Evolutionary conservation across 2,329 filamentous ascomycete species (phyloP).

Genomic region (Pezicula radicicola): DNA sequence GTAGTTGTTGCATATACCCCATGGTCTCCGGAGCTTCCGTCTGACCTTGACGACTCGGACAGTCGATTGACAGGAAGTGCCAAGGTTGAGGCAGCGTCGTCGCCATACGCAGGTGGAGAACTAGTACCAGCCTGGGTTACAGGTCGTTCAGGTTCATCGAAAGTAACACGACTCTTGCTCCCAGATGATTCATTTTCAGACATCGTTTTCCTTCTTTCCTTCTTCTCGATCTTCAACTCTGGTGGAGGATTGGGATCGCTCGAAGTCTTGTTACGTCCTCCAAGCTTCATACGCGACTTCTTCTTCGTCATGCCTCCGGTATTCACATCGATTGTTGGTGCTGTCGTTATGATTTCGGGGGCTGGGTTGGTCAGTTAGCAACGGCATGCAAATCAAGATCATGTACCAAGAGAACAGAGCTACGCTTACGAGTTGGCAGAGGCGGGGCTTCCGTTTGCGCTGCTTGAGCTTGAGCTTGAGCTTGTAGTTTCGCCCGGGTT

Average conservation of each 20-base stretch:
- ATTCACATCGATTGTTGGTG: constrained; percentile 69
- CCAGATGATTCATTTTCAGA: constrained; percentile 28
- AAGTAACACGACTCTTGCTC: constrained; percentile 45
- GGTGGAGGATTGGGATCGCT: constrained; percentile 12
- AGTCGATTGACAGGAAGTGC: constrained; percentile 62
- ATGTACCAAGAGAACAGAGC: constrained; percentile 7
- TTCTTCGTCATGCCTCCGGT: constrained; percentile 48
- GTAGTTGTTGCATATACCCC: constrained; percentile 54
- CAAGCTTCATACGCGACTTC: constrained; percentile 51
- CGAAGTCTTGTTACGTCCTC: constrained; percentile 39
- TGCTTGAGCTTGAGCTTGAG: constrained; percentile 39
- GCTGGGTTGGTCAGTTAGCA: constrained; percentile 35
- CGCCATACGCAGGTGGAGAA: constrained; percentile 55
- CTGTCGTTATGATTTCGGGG: constrained; percentile 84
- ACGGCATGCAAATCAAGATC: background rate
- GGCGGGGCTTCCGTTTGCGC: constrained; percentile 36
- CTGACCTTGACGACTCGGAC: constrained; percentile 87
- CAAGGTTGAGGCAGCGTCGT: constrained; percentile 59
- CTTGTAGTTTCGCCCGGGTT: constrained; percentile 67
- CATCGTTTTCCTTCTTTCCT: constrained; percentile 39
- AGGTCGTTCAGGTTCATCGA: constrained; percentile 58
- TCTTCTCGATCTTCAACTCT: constrained; percentile 28
- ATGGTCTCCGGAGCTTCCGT: constrained; percentile 73
- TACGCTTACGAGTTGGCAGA: constrained; percentile 51
- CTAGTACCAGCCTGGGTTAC: constrained; percentile 40